phyloP scores from a whole-genome alignment of 768 basidiomycete genomes.

The Postia placenta region DNA sequence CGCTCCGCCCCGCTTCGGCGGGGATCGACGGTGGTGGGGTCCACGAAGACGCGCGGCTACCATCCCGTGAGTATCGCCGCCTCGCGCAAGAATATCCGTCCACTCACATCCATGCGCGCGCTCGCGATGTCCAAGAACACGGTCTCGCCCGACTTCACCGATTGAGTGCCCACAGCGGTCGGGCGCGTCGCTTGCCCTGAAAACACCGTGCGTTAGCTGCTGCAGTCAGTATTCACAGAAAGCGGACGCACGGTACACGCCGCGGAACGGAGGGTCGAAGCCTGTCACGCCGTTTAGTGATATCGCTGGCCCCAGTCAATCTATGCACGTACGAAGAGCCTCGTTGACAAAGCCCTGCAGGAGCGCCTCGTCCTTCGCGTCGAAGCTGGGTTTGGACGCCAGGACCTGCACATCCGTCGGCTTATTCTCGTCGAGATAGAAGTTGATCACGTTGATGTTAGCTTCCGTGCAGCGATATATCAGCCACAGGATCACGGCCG shows the following conservation, averaged over 20 bases:
- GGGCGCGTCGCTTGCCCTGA: constrained; percentile 44
- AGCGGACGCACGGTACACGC: constrained; percentile 50
- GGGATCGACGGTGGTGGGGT: constrained; percentile 39
- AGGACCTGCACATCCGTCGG: constrained; percentile 12
- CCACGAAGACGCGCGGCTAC: constrained; percentile 45
- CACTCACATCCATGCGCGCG: constrained; percentile 54
- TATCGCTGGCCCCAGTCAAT: background rate
- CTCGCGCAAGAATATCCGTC: background rate
- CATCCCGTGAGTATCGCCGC: constrained; percentile 1
- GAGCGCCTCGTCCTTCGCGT: constrained; percentile 32
- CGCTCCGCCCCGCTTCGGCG: constrained; percentile 37
- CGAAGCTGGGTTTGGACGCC: constrained; percentile 14
- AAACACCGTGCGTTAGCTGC: too few species aligned
- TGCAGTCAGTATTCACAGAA: too few species aligned
- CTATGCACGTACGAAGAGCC: constrained; percentile 53
- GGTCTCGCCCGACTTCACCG: constrained; percentile 41
- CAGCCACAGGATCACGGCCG: too few species aligned
- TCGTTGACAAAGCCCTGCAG: constrained; percentile 61
- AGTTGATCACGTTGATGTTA: constrained; percentile 59
- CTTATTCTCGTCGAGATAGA: constrained; percentile 51
- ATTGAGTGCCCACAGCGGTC: constrained; percentile 34
- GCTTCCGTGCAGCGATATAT: too few species aligned
- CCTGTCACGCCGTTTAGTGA: constrained; percentile 34
- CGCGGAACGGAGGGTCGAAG: constrained; percentile 66
- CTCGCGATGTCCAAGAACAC: constrained; percentile 58